Conservation (phyloP, 306 rosid genomes). For the Macrotyloma uniflorum region DNA sequence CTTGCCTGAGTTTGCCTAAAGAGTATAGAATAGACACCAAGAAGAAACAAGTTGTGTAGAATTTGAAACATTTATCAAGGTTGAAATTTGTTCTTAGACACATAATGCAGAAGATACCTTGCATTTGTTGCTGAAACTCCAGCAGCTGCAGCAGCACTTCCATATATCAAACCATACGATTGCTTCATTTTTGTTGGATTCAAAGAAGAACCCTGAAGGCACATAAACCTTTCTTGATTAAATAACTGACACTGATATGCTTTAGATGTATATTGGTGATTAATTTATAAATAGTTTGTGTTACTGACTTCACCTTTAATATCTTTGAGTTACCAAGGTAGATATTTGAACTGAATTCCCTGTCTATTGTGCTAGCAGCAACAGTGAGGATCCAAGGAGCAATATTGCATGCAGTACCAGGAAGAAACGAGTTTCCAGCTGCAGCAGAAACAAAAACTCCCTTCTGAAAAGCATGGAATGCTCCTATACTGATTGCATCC, state of each 20-base stretch:
- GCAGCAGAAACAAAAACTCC: conserved; percentile 76
- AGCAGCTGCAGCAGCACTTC: conserved; percentile 60
- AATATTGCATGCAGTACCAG: conserved; percentile 65
- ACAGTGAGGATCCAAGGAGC: conserved; percentile 85
- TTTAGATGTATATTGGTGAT: not conserved
- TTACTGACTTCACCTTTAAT: conserved; percentile 53
- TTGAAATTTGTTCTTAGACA: not conserved
- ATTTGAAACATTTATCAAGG: conserved; percentile 21
- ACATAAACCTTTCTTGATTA: not conserved
- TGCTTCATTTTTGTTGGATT: conserved; percentile 63
- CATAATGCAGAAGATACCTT: conserved; percentile 51
- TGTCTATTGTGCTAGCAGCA: conserved; percentile 69
- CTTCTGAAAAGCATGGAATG: conserved; percentile 70
- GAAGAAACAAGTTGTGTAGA: not conserved
- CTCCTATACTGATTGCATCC: conserved; percentile 54
- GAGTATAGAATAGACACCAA: not conserved
- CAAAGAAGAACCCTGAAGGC: conserved; percentile 63
- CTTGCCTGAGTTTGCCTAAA: not conserved
- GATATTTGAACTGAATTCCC: conserved; percentile 64
- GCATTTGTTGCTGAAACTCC: conserved; percentile 60
- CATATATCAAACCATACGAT: conserved; percentile 55
- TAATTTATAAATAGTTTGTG: not conserved
- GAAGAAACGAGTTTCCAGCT: conserved; percentile 68
- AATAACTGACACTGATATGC: not conserved
- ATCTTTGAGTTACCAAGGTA: conserved; percentile 64